These are phyloP conservation scores for Isabelozyma heimii DNA, from an alignment of 805 yeast genomes.

Conservation along the genomic window DNA sequence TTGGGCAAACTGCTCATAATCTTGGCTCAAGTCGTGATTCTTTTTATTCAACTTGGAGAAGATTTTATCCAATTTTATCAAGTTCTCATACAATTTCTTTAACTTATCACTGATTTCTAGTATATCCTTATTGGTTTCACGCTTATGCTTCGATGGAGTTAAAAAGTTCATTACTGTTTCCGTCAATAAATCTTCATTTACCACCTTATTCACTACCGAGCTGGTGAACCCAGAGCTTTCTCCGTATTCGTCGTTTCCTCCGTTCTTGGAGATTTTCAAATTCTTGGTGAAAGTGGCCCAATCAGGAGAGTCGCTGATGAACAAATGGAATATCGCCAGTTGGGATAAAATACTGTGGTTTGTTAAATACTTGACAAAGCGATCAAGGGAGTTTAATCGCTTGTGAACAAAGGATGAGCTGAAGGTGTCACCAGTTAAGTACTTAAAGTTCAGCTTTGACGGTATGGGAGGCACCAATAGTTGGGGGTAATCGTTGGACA, in stretches of 20 bases:
- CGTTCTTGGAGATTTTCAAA: conserved; percentile 33
- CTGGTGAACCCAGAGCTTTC: conserved; percentile 12
- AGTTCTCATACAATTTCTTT: conserved; percentile 80
- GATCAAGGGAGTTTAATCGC: conserved; percentile 74
- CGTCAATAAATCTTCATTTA: conserved; percentile 74
- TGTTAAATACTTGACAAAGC: conserved; percentile 71
- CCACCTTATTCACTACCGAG: conserved; percentile 37
- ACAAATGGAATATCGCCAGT: conserved; percentile 67
- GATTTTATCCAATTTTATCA: conserved; percentile 73
- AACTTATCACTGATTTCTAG: conserved; percentile 70
- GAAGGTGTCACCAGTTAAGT: conserved; percentile 91
- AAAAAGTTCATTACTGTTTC: conserved; percentile 95
- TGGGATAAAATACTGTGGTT: conserved; percentile 70
- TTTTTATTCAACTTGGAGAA: conserved; percentile 70
- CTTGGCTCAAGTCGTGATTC: conserved; percentile 69
- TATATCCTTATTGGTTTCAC: conserved; percentile 70
- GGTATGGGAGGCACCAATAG: conserved; percentile 91
- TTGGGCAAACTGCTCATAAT: conserved; percentile 65
- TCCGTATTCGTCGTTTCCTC: conserved; percentile 12
- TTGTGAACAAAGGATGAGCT: conserved; percentile 79
- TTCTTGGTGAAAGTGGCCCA: conserved; percentile 70
- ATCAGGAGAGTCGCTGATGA: conserved; percentile 65
- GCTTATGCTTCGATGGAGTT: conserved; percentile 60
- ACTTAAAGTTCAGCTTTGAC: conserved; percentile 85
- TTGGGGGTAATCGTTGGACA: conserved; percentile 78